Percentiles rank a stretch among this genome's conserved stretches.
phyloP scores from a whole-genome alignment of 352 stramenopile species.

The Halophytophthora polymorphica region DNA sequence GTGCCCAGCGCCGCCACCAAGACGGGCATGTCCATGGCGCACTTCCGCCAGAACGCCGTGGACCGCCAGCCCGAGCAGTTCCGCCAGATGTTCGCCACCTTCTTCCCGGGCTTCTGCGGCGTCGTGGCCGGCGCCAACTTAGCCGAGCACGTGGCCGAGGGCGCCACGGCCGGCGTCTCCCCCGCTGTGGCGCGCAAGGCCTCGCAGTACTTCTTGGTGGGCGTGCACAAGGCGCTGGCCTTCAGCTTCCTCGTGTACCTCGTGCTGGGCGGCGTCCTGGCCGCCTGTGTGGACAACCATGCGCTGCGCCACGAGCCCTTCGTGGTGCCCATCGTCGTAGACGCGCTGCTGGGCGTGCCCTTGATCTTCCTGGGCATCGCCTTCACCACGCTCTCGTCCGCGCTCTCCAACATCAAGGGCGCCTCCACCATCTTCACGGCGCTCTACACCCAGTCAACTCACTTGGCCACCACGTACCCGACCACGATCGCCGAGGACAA shows the following conservation, averaged over 20 bases:
- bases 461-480: background rate
- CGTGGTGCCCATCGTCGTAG: conserved; percentile 39
- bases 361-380: conserved; percentile 43
- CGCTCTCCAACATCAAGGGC: conserved; percentile 43
- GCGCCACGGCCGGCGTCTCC: conserved; percentile 1
- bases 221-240: conserved; percentile 37
- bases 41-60: conserved; percentile 28
- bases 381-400: conserved; percentile 40
- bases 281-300: conserved; percentile 24
- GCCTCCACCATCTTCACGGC: conserved; percentile 21
- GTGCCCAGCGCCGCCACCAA: conserved; percentile 19
- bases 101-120: conserved; percentile 45
- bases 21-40: conserved; percentile 25
- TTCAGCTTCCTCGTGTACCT: conserved; percentile 37
- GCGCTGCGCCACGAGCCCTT: conserved; percentile 31
- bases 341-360: conserved; percentile 39
- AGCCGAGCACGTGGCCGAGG: conserved; percentile 27
- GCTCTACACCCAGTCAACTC: conserved; percentile 3
- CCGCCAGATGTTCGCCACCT: conserved; percentile 35
- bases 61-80: conserved; percentile 13
- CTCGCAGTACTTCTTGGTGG: conserved; percentile 36
- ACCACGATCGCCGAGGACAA: background rate
- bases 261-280: conserved; percentile 27
- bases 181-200: conserved; percentile 10
- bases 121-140: conserved; percentile 36